Evolutionary conservation across 2,329 filamentous ascomycete species (phyloP).

Genomic region (Rasamsonia emersonii): DNA sequence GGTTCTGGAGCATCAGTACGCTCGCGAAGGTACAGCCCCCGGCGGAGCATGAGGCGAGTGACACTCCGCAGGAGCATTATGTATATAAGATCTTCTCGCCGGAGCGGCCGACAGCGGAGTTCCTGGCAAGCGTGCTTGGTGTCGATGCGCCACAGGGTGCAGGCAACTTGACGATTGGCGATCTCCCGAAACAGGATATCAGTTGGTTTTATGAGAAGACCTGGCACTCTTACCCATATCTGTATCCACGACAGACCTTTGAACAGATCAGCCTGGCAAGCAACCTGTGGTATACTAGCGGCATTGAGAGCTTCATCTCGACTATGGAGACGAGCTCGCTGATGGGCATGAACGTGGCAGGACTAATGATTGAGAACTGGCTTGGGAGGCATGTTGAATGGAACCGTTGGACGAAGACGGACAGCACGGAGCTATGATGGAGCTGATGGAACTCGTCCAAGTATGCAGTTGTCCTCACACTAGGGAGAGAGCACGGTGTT

Average conservation of each 20-base stretch:
- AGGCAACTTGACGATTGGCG: conserved; percentile 21
- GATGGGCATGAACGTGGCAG: conserved; percentile 61
- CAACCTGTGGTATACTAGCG: conserved; percentile 49
- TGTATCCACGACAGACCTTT: conserved; percentile 78
- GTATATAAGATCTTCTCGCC: conserved; percentile 63
- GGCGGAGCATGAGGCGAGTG: conserved; percentile 10
- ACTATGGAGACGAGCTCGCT: conserved; percentile 95
- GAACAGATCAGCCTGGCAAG: conserved; percentile 62
- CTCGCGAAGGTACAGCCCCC: conserved; percentile 58
- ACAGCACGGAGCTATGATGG: conserved; percentile 2
- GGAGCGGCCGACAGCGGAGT: conserved; percentile 35
- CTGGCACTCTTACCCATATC: conserved; percentile 80
- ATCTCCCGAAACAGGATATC: conserved; percentile 40
- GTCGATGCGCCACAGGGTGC: conserved; percentile 21
- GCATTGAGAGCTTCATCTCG: conserved; percentile 87
- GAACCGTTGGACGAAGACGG: conserved; percentile 3
- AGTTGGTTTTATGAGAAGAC: conserved; percentile 69
- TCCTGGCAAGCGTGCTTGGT: conserved; percentile 43
- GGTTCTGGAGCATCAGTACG: conserved; percentile 80
- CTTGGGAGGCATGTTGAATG: conserved; percentile 15
- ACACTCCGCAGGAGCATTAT: conserved; percentile 36
- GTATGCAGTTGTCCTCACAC: no score
- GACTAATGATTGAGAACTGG: conserved; percentile 48
- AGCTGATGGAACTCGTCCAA: no score
- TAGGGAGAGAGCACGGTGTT: no score